Evolutionary conservation across 345 rosid species (phyloP).

Genomic region (Raphanus raphanistrum): DNA sequence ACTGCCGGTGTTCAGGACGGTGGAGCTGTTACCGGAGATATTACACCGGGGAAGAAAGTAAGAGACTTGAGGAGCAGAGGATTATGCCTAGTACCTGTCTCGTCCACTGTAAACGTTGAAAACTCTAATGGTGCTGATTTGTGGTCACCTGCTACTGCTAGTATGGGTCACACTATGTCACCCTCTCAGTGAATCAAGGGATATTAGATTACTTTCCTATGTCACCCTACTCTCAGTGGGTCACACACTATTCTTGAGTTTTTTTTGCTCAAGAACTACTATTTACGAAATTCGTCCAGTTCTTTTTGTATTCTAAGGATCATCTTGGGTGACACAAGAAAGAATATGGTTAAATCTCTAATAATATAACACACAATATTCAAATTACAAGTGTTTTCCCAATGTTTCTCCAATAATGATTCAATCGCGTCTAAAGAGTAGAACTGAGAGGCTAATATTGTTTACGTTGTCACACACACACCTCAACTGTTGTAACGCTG

Average conservation of each 20-base stretch:
- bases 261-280: conserved; percentile 9
- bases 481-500: background rate
- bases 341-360: background rate
- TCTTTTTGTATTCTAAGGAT: background rate
- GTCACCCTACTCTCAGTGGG: too few relatives aligned
- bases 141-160: conserved; percentile 77
- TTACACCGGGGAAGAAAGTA: conserved; percentile 16
- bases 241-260: too few relatives aligned
- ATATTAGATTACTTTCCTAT: background rate
- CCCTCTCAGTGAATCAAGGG: conserved; percentile 30
- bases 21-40: conserved; percentile 45
- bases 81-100: conserved; percentile 74
- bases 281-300: conserved; percentile 24
- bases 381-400: background rate
- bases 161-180: conserved; percentile 36
- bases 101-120: conserved; percentile 59
- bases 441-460: background rate
- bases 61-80: conserved; percentile 76
- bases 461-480: background rate
- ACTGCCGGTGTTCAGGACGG: conserved; percentile 40
- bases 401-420: background rate
- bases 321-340: conserved; percentile 27
- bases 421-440: background rate
- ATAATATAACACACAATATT: background rate
- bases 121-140: conserved; percentile 79